A percentile compares a stretch with the other conserved stretches of the same genome.
Evolutionary conservation across 169 alveolate species (phyloP).

Genomic region (Cystoisospora suis): DNA sequence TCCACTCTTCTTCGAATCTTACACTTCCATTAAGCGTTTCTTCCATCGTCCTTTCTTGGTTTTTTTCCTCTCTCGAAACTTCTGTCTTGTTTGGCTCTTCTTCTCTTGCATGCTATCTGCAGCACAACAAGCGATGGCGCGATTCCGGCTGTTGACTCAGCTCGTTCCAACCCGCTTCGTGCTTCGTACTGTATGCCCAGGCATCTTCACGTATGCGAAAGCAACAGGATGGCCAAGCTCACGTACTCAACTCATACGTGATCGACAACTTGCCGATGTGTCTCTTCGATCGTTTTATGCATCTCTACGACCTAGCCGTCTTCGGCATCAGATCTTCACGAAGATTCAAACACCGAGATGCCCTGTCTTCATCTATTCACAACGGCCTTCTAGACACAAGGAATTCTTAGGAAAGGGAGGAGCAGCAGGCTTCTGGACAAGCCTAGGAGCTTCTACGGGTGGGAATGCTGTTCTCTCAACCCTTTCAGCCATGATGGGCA

Average conservation of each 20-base stretch:
- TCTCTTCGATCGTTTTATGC: constrained; percentile 7
- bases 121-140: constrained; percentile 20
- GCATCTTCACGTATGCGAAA: constrained; percentile 11
- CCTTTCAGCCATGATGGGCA: no score
- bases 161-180: constrained; percentile 20
- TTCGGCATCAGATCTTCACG: not conserved
- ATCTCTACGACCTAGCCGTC: constrained; percentile 18
- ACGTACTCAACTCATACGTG: constrained; percentile 3
- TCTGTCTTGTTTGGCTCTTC: no score
- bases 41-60: no score
- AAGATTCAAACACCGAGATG: not conserved
- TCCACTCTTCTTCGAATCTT: no score
- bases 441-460: no score
- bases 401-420: no score
- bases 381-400: no score
- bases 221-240: constrained; percentile 35
- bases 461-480: no score
- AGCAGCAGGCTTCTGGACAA: no score
- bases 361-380: not conserved
- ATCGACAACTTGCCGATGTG: constrained; percentile 11
- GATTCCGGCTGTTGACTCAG: not conserved
- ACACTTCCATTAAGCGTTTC: no score
- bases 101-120: no score
- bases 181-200: constrained; percentile 24
- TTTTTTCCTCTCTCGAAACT: no score